Evolutionary conservation across 495 filamentous ascomycete genomes (phyloP).

Genomic region (Thermochaetoides thermophila): DNA sequence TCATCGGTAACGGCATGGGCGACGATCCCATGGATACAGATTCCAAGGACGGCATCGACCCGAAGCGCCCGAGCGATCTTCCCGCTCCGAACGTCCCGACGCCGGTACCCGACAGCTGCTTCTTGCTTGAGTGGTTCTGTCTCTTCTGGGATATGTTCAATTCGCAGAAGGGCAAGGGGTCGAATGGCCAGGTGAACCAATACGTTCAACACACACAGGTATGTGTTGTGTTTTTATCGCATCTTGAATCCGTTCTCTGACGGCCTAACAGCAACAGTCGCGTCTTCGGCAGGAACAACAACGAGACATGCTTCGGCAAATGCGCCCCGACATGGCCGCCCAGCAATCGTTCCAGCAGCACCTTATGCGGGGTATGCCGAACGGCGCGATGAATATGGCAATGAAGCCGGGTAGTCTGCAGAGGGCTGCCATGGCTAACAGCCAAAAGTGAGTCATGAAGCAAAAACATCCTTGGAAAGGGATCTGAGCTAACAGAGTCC

Average conservation of each 20-base stretch:
- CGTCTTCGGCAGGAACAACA: slow-evolving; percentile 50
- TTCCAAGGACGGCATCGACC: slow-evolving; percentile 56
- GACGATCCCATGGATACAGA: slow-evolving; percentile 73
- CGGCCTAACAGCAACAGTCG: slow-evolving; percentile 40
- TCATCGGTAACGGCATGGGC: slow-evolving; percentile 55
- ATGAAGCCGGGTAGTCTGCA: slow-evolving; percentile 44
- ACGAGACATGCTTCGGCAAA: slow-evolving; percentile 53
- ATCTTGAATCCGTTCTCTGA: neutral
- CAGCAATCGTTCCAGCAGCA: slow-evolving; percentile 31
- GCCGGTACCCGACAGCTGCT: slow-evolving; percentile 55
- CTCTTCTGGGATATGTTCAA: slow-evolving; percentile 92
- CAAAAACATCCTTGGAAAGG: neutral
- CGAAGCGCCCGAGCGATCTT: slow-evolving; percentile 63
- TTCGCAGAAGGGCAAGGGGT: slow-evolving; percentile 52
- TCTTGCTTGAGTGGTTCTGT: slow-evolving; percentile 89
- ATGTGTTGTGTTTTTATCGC: neutral
- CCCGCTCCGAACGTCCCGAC: slow-evolving; percentile 55
- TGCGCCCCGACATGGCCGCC: slow-evolving; percentile 35
- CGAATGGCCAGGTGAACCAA: slow-evolving; percentile 39
- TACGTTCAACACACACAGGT: slow-evolving; percentile 77
- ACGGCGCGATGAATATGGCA: slow-evolving; percentile 32
- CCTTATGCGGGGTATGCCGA: slow-evolving; percentile 34
- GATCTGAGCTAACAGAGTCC: neutral
- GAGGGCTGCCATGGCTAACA: slow-evolving; percentile 66
- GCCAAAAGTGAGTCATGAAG: slow-evolving; percentile 53